A percentile compares a stretch with the other conserved stretches of the same genome.
These are phyloP conservation scores for Candida wancherniae DNA, from an alignment of 805 yeast genomes.

Conservation along the genomic window DNA sequence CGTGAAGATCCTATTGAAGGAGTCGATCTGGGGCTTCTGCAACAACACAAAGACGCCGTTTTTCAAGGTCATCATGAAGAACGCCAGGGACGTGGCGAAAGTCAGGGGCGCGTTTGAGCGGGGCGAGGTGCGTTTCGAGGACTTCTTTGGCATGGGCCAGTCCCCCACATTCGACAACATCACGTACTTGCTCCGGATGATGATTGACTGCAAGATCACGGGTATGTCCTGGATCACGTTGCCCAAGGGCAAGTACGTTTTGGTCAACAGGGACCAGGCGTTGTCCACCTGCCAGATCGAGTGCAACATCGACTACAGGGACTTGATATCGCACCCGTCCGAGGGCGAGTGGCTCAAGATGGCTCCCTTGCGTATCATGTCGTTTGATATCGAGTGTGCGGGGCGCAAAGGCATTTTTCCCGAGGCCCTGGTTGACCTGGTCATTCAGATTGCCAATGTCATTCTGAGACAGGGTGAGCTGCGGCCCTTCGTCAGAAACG, in stretches of 20 bases:
- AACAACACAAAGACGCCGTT: slow-evolving; percentile 77
- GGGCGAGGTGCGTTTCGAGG: slow-evolving; percentile 66
- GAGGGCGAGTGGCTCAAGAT: slow-evolving; percentile 92
- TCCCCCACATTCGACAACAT: slow-evolving; percentile 84
- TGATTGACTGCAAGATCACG: slow-evolving; percentile 88
- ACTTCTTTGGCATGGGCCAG: slow-evolving; percentile 51
- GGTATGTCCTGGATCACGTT: slow-evolving; percentile 98
- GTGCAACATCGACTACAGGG: slow-evolving; percentile 60
- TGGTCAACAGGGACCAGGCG: slow-evolving; percentile 39
- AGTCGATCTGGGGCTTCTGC: slow-evolving; percentile 90
- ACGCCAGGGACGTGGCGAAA: slow-evolving; percentile 62
- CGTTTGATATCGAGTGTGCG: slow-evolving; percentile 98
- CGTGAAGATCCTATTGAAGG: slow-evolving; percentile 65
- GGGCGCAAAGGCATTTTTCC: slow-evolving; percentile 97
- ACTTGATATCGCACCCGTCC: slow-evolving; percentile 73
- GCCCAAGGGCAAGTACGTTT: slow-evolving; percentile 64
- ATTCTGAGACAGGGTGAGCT: slow-evolving; percentile 77
- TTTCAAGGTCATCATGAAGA: slow-evolving; percentile 63
- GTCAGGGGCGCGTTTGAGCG: slow-evolving; percentile 79
- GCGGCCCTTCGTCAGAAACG: slow-evolving; percentile 91
- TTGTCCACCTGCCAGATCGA: slow-evolving; percentile 83
- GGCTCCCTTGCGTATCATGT: slow-evolving; percentile 89
- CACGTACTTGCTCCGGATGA: slow-evolving; percentile 75
- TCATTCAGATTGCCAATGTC: slow-evolving; percentile 95
- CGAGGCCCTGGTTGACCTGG: slow-evolving; percentile 88